A percentile compares a stretch with the other conserved stretches of the same genome.
Conservation (phyloP, 225 moss, liverwort and hornwort species). For the Sphagnum contortum region DNA sequence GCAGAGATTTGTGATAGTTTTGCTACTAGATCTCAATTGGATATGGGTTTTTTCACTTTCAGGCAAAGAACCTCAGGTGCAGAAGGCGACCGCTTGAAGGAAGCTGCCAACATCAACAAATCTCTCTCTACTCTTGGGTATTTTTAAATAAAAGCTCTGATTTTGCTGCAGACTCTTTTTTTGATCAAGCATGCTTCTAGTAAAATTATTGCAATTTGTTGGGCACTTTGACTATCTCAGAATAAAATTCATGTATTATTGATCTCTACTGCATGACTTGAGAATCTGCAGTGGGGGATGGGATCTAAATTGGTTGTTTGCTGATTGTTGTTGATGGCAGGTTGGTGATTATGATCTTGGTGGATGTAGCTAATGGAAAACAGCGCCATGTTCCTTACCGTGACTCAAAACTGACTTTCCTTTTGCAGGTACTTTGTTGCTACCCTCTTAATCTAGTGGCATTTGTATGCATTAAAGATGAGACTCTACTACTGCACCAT, state of each 20-base stretch:
- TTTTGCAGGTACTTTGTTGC: constrained; percentile 55
- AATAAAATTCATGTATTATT: no score
- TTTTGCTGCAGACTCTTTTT: no score
- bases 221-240: no score
- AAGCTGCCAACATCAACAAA: constrained; percentile 98
- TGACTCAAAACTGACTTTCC: constrained; percentile 93
- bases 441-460: no score
- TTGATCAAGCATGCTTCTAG: no score
- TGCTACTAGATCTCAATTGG: no score
- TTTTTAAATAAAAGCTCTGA: neutral
- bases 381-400: constrained; percentile 96
- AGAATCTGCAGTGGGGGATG: neutral
- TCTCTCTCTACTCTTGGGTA: constrained; percentile 96
- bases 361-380: constrained; percentile 93
- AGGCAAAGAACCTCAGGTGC: constrained; percentile 92
- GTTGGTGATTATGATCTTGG: constrained; percentile 91
- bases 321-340: constrained; percentile 19
- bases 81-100: constrained; percentile 93
- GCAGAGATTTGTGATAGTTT: no score
- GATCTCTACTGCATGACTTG: no score
- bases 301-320: neutral
- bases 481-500: no score
- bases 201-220: no score
- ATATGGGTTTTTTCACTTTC: neutral
- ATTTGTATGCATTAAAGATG: no score